A percentile compares a stretch with the other conserved stretches of the same genome.
These are phyloP conservation scores for Psilocybe azurescens DNA, from an alignment of 768 basidiomycete genomes.

Conservation along the genomic window DNA sequence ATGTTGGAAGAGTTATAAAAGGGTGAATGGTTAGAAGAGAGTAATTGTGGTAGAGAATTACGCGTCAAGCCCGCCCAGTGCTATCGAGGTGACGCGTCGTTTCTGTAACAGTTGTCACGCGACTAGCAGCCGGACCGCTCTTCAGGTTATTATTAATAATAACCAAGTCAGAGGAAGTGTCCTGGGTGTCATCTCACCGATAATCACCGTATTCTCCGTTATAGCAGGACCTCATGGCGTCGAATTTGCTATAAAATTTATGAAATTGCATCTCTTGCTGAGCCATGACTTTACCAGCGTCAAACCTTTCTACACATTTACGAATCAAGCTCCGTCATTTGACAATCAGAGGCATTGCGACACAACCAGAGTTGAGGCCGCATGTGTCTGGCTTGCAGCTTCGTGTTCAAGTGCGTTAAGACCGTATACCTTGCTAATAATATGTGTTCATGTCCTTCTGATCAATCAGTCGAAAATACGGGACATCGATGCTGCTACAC, in stretches of 20 bases:
- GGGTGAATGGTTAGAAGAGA: slow-evolving; percentile 15
- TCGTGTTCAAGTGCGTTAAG: slow-evolving; percentile 10
- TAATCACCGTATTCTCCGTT: neutral
- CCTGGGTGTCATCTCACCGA: neutral
- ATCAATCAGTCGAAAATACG: slow-evolving; percentile 57
- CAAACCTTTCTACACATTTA: neutral
- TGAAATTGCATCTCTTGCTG: neutral
- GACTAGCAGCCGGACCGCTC: slow-evolving; percentile 16
- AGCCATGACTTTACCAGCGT: neutral
- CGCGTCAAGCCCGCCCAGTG: slow-evolving; percentile 32
- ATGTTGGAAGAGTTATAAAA: slow-evolving; percentile 35
- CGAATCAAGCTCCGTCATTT: neutral
- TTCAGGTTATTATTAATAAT: neutral
- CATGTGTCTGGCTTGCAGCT: neutral
- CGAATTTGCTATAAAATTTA: neutral
- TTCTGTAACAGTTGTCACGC: slow-evolving; percentile 34
- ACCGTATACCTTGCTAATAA: neutral
- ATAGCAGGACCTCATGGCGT: neutral
- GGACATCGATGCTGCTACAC: slow-evolving; percentile 50
- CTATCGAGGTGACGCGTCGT: slow-evolving; percentile 48
- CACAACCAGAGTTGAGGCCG: neutral
- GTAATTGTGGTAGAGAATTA: slow-evolving; percentile 26
- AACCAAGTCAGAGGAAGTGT: neutral
- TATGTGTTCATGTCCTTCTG: neutral
- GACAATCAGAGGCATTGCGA: neutral